phyloP scores from a whole-genome alignment of 2,329 filamentous ascomycete genomes.

The Phialemoniopsis sp. region DNA sequence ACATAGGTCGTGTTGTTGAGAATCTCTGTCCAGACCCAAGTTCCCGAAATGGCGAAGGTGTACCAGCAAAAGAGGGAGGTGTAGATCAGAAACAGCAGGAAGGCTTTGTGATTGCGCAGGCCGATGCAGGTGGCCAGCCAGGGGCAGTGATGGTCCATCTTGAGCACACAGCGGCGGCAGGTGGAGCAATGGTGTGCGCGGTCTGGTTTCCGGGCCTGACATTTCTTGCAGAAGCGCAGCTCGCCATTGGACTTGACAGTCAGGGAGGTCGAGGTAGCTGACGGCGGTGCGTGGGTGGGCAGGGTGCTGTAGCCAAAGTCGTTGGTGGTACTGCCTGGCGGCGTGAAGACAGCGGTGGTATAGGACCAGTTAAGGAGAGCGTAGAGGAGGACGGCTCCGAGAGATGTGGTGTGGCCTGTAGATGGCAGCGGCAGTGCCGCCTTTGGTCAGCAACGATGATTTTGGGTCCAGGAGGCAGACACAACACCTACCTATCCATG shows the following conservation, averaged over 20 bases:
- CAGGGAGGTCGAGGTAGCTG: conserved; percentile 64
- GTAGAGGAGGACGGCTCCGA: conserved; percentile 68
- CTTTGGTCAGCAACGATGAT: too few species aligned
- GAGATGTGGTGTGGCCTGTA: conserved; percentile 51
- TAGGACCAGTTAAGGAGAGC: conserved; percentile 82
- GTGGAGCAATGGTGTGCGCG: conserved; percentile 96
- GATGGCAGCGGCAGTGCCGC: not conserved
- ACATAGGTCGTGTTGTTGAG: conserved; percentile 66
- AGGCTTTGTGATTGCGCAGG: conserved; percentile 91
- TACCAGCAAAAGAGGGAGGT: conserved; percentile 82
- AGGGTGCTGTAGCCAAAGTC: conserved; percentile 72
- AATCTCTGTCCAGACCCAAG: conserved; percentile 85
- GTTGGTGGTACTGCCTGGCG: conserved; percentile 70
- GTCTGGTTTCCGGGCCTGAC: conserved; percentile 89
- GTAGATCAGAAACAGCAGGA: conserved; percentile 88
- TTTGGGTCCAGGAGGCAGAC: too few species aligned
- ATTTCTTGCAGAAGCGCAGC: conserved; percentile 94
- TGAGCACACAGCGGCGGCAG: conserved; percentile 89
- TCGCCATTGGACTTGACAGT: conserved; percentile 92
- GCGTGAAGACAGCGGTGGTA: conserved; percentile 87
- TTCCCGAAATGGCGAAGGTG: conserved; percentile 69
- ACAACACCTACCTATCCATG: conserved; percentile 53
- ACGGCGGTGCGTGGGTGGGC: conserved; percentile 63
- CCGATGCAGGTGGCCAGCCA: conserved; percentile 97
- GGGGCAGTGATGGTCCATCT: conserved; percentile 99